A percentile compares a stretch with the other conserved stretches of the same genome.
Evolutionary conservation across 2,329 filamentous ascomycete genomes (phyloP).

Genomic region (Laburnicola sp.): DNA sequence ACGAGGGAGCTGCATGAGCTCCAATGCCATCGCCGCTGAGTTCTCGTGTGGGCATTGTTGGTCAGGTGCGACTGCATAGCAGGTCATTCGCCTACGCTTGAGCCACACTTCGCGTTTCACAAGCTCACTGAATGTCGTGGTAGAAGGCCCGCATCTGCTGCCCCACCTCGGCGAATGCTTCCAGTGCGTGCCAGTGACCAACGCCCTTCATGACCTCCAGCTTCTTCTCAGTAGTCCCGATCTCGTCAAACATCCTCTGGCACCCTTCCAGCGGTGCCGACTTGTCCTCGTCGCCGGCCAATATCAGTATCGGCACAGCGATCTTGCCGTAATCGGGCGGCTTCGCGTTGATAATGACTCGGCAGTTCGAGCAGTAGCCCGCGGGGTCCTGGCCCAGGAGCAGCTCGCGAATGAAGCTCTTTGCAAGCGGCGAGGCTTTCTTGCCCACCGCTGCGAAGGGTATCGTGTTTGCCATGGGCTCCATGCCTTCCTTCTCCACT

Average conservation of each 20-base stretch:
- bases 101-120: neutral
- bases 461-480: constrained; percentile 61
- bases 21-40: neutral
- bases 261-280: constrained; percentile 63
- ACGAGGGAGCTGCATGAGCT: neutral
- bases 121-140: constrained; percentile 38
- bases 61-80: neutral
- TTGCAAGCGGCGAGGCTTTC: constrained; percentile 54
- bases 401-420: constrained; percentile 63
- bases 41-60: neutral
- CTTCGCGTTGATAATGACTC: constrained; percentile 59
- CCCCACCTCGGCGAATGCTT: constrained; percentile 61
- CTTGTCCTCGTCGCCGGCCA: constrained; percentile 70
- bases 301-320: constrained; percentile 60
- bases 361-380: constrained; percentile 63
- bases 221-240: constrained; percentile 54
- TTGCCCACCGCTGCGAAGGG: constrained; percentile 58
- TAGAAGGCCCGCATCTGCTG: constrained; percentile 51
- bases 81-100: constrained; percentile 1
- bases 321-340: constrained; percentile 61
- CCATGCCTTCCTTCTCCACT: constrained; percentile 61
- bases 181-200: constrained; percentile 74
- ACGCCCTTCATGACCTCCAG: constrained; percentile 62
- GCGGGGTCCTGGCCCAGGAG: constrained; percentile 58
- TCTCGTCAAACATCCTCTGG: constrained; percentile 57